These are phyloP conservation scores for Cystofilobasidium bisporidii DNA, from an alignment of 768 basidiomycete genomes.

Conservation along the genomic window DNA sequence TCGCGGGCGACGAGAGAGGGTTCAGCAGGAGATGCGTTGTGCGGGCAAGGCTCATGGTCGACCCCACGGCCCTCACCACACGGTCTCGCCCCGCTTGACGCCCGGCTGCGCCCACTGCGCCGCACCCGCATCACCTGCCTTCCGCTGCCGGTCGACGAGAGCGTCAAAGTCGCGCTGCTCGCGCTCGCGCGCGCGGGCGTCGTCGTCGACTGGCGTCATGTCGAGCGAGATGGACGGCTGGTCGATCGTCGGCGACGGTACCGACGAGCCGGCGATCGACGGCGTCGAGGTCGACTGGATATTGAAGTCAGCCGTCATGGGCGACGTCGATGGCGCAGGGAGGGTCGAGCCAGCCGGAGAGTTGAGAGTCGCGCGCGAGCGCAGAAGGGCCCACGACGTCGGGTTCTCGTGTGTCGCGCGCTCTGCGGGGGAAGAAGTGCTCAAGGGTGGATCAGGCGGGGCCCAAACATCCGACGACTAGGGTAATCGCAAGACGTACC, in stretches of 20 bases:
- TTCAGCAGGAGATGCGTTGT: no score
- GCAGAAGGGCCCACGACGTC: background rate
- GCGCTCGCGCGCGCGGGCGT: background rate
- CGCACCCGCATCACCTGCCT: background rate
- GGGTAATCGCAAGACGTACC: background rate
- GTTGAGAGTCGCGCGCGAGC: background rate
- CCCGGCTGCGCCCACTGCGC: background rate
- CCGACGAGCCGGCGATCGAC: background rate
- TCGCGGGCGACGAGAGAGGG: no score
- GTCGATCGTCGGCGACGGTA: background rate
- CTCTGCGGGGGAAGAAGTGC: background rate
- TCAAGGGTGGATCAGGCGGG: background rate
- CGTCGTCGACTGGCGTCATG: background rate
- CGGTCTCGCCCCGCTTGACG: constrained; percentile 2
- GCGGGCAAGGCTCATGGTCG: background rate
- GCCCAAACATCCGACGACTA: background rate
- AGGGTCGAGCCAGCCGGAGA: background rate
- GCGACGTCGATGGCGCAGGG: background rate
- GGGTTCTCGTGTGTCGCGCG: constrained; percentile 8
- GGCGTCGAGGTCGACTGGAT: background rate
- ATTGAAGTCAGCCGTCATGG: background rate
- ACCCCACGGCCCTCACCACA: background rate
- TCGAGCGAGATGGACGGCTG: constrained; percentile 4
- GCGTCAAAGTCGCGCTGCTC: background rate
- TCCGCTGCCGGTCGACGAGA: background rate